Evolutionary conservation across 306 rosid species (phyloP), one percentile per base, ranked within the genome.

Genomic region (Alnus rubra): DNA sequence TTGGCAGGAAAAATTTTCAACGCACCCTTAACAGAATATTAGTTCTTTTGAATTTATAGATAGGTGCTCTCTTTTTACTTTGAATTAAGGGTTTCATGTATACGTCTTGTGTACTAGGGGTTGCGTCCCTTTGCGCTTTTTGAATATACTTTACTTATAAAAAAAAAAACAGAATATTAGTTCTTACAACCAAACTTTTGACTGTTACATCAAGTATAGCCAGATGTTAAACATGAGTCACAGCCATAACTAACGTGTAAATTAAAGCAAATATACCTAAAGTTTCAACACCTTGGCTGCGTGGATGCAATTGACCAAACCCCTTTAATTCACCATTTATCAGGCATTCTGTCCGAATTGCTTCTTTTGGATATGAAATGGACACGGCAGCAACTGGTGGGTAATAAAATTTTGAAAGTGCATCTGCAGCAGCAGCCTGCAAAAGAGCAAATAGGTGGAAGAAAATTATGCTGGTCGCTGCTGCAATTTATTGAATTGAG

Each of bases 321-420:
- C 99, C 99, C 85, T 90, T 93, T 71, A 95, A 81, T 73, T 93
- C 93, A 58, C 98, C 96, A 78, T 90, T 94, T 62, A 91, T 86
- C 77, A 95, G 79, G 88, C 97, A 86, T 71, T 95, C 99, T 50
- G 83, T 82, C 73, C 94, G 85, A 78, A 95, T 93, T 82, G 98
- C 98, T 84, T 90, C 99, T 87, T 90, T 95, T 63, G 99, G 97
- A 87, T 95, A 95, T 82, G 99, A 93, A 77, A 95, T 64, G 18
- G 99, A 90, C 79, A 95, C 98, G 44, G 97, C 92, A 69, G 99
- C 98, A 79, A 93, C 96, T 13, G 99, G 99, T 79, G 99, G 99
- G 85, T 91, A 95, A 74, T 90, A 89, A 74, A 93, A 91, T 81
- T 93, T 89, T 37, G 96, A 88, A 79, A 95, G 94, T 55, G 94